These are phyloP conservation scores for Citeromyces siamensis DNA, from an alignment of 1,139 yeast species.

Conservation along the genomic window DNA sequence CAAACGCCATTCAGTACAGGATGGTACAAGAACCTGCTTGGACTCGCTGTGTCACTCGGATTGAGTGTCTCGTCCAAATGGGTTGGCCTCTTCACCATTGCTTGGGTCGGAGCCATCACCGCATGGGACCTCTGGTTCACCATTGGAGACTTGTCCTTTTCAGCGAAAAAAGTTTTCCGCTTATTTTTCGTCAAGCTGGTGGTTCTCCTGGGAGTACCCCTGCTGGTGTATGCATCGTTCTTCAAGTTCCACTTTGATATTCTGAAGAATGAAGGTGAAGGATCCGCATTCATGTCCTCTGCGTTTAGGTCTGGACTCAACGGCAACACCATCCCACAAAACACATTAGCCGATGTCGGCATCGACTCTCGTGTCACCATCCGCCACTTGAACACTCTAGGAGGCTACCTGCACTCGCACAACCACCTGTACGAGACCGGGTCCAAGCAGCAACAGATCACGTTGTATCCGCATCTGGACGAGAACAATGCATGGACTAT, in stretches of 20 bases:
- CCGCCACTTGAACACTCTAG: conserved; percentile 77
- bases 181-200: conserved; percentile 49
- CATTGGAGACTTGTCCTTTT: conserved; percentile 72
- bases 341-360: conserved; percentile 75
- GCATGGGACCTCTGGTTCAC: conserved; percentile 76
- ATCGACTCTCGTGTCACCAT: conserved; percentile 70
- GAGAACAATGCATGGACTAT: conserved; percentile 77
- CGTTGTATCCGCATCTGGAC: conserved; percentile 89
- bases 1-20: conserved; percentile 55
- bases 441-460: conserved; percentile 89
- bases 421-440: conserved; percentile 78
- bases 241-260: conserved; percentile 73
- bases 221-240: conserved; percentile 51
- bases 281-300: conserved; percentile 80
- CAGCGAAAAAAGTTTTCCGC: conserved; percentile 31
- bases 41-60: conserved; percentile 78
- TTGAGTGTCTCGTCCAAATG: conserved; percentile 85
- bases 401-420: conserved; percentile 95
- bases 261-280: conserved; percentile 70
- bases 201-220: conserved; percentile 59
- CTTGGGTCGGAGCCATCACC: conserved; percentile 80
- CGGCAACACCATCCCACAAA: conserved; percentile 57
- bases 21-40: conserved; percentile 63
- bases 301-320: conserved; percentile 73
- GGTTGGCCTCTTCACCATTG: conserved; percentile 93